Percentiles rank a stretch among this genome's conserved stretches.
Evolutionary conservation across 2,329 filamentous ascomycete genomes (phyloP).

Genomic region (Lecanicillium sp.): DNA sequence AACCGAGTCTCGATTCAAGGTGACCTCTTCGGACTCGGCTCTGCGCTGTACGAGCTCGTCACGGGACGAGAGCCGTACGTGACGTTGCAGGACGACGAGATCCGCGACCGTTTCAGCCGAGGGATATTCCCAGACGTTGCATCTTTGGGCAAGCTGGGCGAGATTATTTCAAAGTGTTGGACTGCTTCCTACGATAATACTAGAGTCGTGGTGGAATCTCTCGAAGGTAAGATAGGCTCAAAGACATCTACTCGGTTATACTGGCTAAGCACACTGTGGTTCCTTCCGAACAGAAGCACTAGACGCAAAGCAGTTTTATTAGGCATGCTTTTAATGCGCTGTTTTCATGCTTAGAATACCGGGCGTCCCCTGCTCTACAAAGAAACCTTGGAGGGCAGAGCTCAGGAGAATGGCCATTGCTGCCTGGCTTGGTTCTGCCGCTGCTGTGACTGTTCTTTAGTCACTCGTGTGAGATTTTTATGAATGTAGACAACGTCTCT

Average conservation of each 20-base stretch:
- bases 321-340: no score
- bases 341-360: no score
- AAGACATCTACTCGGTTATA: background rate
- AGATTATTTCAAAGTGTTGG: background rate
- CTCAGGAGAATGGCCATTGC: background rate
- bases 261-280: background rate
- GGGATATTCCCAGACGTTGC: background rate
- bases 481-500: background rate
- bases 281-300: no score
- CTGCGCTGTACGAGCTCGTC: background rate
- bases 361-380: no score
- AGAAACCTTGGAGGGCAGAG: no score
- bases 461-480: background rate
- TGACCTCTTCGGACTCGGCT: background rate
- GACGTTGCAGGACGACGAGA: background rate
- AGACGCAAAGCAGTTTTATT: background rate
- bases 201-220: background rate
- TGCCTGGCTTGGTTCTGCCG: background rate
- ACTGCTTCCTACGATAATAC: background rate
- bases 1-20: background rate
- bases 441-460: background rate
- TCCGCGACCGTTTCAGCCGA: background rate
- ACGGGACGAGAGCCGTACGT: background rate
- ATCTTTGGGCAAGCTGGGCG: background rate
- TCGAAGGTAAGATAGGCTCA: background rate